Conservation (phyloP, 2,329 filamentous ascomycete genomes). For the Stachybotrys elegans region DNA sequence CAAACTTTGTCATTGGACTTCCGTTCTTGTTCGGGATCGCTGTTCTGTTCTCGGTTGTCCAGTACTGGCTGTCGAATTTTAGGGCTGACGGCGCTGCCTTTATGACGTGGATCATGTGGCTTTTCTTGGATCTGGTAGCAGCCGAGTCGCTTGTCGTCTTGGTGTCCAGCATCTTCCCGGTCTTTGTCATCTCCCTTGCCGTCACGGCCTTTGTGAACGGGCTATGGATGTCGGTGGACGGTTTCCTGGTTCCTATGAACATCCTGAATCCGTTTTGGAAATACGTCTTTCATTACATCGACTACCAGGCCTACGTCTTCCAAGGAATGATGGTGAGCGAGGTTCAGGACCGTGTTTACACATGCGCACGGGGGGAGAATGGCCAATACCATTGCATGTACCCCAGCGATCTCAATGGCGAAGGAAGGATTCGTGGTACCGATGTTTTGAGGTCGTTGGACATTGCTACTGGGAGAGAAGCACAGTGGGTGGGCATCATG, state of each 20-base stretch:
- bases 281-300: slow-evolving; percentile 84
- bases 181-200: slow-evolving; percentile 75
- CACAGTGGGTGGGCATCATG: slow-evolving; percentile 74
- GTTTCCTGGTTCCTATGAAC: slow-evolving; percentile 70
- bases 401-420: slow-evolving; percentile 40
- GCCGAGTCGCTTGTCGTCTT: slow-evolving; percentile 80
- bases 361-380: slow-evolving; percentile 23
- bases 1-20: slow-evolving; percentile 78
- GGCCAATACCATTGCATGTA: slow-evolving; percentile 66
- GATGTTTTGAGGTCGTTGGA: slow-evolving; percentile 67
- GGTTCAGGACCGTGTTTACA: slow-evolving; percentile 60
- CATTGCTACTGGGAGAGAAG: slow-evolving; percentile 63
- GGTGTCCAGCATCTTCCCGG: slow-evolving; percentile 65
- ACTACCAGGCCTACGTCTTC: slow-evolving; percentile 84
- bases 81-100: slow-evolving; percentile 60
- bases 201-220: slow-evolving; percentile 82
- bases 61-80: slow-evolving; percentile 79
- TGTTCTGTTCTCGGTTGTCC: slow-evolving; percentile 67
- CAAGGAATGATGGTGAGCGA: slow-evolving; percentile 93
- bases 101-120: slow-evolving; percentile 75
- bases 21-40: slow-evolving; percentile 78
- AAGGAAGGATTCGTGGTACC: slow-evolving; percentile 67
- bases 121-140: slow-evolving; percentile 78
- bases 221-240: slow-evolving; percentile 82
- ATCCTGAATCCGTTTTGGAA: slow-evolving; percentile 79